phyloP scores from a whole-genome alignment of 495 filamentous ascomycete species.

The Cercophora scortea region DNA sequence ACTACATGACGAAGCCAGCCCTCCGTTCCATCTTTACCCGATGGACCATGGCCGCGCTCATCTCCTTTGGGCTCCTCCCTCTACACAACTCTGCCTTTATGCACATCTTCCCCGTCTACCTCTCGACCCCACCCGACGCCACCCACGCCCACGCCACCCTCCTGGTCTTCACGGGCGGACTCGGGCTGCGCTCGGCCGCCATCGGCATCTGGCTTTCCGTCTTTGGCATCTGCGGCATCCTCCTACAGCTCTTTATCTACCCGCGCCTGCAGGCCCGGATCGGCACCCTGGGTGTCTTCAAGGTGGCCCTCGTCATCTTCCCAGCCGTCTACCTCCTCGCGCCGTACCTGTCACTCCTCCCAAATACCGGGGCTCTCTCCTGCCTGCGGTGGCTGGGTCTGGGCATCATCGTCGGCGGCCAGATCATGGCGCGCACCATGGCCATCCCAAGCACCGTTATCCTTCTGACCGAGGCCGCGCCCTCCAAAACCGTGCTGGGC shows the following conservation, averaged over 20 bases:
- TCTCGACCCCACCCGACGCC: slow-evolving; percentile 48
- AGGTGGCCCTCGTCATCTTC: slow-evolving; percentile 52
- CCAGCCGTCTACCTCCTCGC: slow-evolving; percentile 57
- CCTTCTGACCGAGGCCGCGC: slow-evolving; percentile 61
- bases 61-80: slow-evolving; percentile 59
- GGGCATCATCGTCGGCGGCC: slow-evolving; percentile 52
- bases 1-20: no score
- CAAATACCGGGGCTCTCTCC: slow-evolving; percentile 31
- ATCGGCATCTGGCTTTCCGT: slow-evolving; percentile 63
- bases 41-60: slow-evolving; percentile 53
- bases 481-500: slow-evolving; percentile 52
- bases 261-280: slow-evolving; percentile 51
- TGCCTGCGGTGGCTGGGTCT: slow-evolving; percentile 44
- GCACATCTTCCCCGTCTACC: slow-evolving; percentile 58
- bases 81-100: slow-evolving; percentile 65
- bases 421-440: slow-evolving; percentile 67
- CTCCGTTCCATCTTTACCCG: slow-evolving; percentile 50
- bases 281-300: slow-evolving; percentile 55
- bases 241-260: slow-evolving; percentile 64
- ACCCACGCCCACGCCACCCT: slow-evolving; percentile 27
- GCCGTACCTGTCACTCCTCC: slow-evolving; percentile 53
- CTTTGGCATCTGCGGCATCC: slow-evolving; percentile 63
- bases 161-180: slow-evolving; percentile 63
- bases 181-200: slow-evolving; percentile 57
- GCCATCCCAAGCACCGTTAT: slow-evolving; percentile 61